Base-by-base conservation (phyloP, 2,329 filamentous ascomycete genomes). In the Venturia aucupariae region DNA sequence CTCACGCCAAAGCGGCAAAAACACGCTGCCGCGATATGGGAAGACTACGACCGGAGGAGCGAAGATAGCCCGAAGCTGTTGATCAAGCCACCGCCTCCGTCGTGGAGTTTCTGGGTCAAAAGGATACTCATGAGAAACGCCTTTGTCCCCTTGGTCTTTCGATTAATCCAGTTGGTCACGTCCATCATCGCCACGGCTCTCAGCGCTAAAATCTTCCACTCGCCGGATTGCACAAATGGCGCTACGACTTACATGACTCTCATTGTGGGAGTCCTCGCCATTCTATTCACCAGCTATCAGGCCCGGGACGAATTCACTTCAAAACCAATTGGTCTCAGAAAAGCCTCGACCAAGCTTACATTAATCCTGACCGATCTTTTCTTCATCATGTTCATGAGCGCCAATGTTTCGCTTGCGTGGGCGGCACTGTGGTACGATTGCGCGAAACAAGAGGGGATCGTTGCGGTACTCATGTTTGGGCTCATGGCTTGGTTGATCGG, bases 371-470 rank as follows among this genome's bases (percentile, higher is more conserved):
- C 96, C 65, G 94, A 99, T 76, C 82, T 99, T 3, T 87, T 97
- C 71, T 99, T 99, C 74, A 96, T 99, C 71, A 92, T 97, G 51
- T 96, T 99, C 78, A 93, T 96, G 75, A 92, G 92, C 4, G 92
- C 92, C 62, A 97, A 96, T 76, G 84, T 96, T 32, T 90, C 90
- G 48, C 80, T 99, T 68, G 92, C 93, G 1, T 96, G 97, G 73
- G 89, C 90, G 72, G 89, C 90, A 10, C 79, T 97, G 63, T 87
- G 81, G 6, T 84, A 88, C 69, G 78, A 81, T 38, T 89, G 86
- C 75, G 74, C 77, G 59, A 79, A 86, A 54, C 85, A 89, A 68
- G 86, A 86, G 72, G 88, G 89, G 3, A 77, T 97, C 67, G 88
- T 90, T 51, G 87, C 84, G 8, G 89, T 96, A 63, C 81, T 96